These are phyloP conservation scores for Hypsizygus ulmarius DNA, from an alignment of 1,284 basidiomycete species.

Conservation along the genomic window DNA sequence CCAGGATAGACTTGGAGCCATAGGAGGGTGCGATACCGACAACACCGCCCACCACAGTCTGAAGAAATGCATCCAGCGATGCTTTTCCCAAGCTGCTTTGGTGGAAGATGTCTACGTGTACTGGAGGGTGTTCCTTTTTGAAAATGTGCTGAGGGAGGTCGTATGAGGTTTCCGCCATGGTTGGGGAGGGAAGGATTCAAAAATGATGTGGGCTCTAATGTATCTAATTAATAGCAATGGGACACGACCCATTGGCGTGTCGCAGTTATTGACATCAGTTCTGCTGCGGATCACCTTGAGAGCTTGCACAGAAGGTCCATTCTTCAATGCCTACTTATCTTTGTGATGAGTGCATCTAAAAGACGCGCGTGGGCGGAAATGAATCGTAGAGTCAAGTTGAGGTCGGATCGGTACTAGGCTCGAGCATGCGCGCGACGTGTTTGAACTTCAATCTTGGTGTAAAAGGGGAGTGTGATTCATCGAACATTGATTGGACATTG, in stretches of 20 bases:
- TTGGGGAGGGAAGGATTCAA: neutral
- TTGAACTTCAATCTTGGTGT: no score
- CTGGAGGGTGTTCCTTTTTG: slow-evolving; percentile 15
- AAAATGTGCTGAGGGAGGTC: slow-evolving; percentile 31
- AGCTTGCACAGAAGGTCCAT: neutral
- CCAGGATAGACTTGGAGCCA: slow-evolving; percentile 30
- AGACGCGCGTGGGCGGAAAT: neutral
- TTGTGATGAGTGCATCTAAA: neutral
- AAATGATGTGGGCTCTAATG: no score
- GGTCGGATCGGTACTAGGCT: no score
- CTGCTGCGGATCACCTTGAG: slow-evolving; percentile 7
- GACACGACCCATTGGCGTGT: neutral
- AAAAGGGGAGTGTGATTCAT: no score
- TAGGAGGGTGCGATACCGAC: slow-evolving; percentile 42
- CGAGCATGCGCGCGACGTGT: no score
- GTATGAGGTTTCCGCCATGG: slow-evolving; percentile 18
- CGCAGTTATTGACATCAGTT: neutral
- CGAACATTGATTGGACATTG: no score
- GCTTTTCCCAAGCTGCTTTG: slow-evolving; percentile 22
- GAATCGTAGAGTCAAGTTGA: neutral
- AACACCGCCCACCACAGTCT: slow-evolving; percentile 17
- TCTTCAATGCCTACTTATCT: slow-evolving; percentile 6
- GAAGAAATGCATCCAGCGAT: slow-evolving; percentile 27
- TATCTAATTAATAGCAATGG: neutral
- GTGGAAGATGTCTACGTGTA: slow-evolving; percentile 23